Percentiles rank a stretch among this genome's conserved stretches.
Evolutionary conservation across 306 rosid genomes (phyloP).

Genomic region (Glycine tomentella): DNA sequence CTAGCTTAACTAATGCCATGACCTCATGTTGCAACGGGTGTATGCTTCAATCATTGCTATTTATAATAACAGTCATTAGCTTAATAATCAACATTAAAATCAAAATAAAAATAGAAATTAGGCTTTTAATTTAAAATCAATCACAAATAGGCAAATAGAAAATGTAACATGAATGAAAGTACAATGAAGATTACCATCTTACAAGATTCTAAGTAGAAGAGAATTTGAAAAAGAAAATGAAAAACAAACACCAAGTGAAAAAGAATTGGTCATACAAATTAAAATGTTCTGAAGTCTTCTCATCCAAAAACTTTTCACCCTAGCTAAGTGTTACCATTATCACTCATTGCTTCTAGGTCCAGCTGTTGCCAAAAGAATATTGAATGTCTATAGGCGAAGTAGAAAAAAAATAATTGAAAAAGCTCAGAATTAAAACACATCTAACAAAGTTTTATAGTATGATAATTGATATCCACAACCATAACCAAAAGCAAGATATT

Average conservation of each 20-base stretch:
- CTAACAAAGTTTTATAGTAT: conserved; percentile 4
- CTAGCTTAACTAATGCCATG: too few species aligned
- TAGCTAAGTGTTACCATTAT: background rate
- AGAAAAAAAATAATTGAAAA: background rate
- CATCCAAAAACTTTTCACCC: background rate
- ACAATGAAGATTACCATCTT: conserved; percentile 12
- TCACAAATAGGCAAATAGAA: background rate
- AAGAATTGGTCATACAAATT: conserved; percentile 24
- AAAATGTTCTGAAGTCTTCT: conserved; percentile 8
- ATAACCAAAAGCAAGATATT: conserved; percentile 4
- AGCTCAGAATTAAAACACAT: background rate
- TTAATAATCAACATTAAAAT: conserved; percentile 32
- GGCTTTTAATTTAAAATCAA: conserved; percentile 17
- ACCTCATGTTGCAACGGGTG: conserved; percentile 28
- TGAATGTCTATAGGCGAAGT: conserved; percentile 17
- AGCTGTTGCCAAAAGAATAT: conserved; percentile 2
- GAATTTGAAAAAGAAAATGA: conserved; percentile 10
- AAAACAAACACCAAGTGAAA: background rate
- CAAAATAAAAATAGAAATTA: conserved; percentile 33
- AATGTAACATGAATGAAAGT: conserved; percentile 33
- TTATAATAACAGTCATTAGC: conserved; percentile 42
- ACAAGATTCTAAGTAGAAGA: background rate
- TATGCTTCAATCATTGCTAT: conserved; percentile 44
- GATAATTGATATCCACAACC: background rate
- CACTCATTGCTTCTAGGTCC: conserved; percentile 15